Conservation (phyloP, 768 basidiomycete genomes). For the Termitomyces heimii region DNA sequence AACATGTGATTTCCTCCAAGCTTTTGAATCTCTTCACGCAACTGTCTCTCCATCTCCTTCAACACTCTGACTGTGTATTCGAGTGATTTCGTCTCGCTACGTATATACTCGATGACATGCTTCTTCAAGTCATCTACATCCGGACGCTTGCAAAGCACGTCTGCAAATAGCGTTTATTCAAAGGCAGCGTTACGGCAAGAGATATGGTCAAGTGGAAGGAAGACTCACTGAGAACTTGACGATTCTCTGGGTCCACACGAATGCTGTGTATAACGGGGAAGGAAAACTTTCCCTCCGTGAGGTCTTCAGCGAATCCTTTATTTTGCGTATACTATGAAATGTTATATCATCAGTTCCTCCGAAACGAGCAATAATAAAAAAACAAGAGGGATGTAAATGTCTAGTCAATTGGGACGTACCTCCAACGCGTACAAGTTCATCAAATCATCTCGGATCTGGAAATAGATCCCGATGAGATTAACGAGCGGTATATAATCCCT, state of each 20-base stretch:
- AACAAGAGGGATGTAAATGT: neutral
- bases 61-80: conserved; percentile 79
- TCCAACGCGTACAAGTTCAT: conserved; percentile 89
- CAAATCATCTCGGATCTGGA: conserved; percentile 93
- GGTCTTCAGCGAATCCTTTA: conserved; percentile 89
- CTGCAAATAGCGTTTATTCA: conserved; percentile 32
- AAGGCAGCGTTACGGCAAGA: too few relatives aligned
- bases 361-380: too few relatives aligned
- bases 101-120: conserved; percentile 76
- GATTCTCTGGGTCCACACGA: conserved; percentile 67
- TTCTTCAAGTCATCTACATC: conserved; percentile 73
- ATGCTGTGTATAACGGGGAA: conserved; percentile 95
- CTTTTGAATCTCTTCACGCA: neutral
- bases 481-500: neutral
- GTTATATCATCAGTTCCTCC: neutral
- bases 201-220: neutral
- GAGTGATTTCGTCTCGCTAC: conserved; percentile 74
- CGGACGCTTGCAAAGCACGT: conserved; percentile 86
- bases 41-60: neutral
- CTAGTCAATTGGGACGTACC: conserved; percentile 31
- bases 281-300: conserved; percentile 96
- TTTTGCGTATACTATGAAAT: conserved; percentile 67
- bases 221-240: conserved; percentile 74
- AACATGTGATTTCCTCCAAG: neutral
- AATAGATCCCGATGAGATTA: conserved; percentile 53